phyloP scores from a whole-genome alignment of 2,329 filamentous ascomycete genomes.

The Zalaria sp. region DNA sequence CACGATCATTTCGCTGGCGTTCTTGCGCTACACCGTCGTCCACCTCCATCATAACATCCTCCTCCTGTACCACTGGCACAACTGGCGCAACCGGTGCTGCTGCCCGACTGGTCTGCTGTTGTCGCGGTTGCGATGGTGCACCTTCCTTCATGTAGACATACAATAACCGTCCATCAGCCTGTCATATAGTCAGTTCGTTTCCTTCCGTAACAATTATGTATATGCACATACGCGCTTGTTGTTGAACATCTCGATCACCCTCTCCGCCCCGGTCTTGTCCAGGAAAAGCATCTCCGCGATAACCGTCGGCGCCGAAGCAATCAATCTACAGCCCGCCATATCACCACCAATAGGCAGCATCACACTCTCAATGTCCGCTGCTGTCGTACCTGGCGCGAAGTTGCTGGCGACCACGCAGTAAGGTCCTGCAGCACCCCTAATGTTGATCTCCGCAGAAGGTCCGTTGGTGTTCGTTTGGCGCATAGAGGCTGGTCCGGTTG shows the following conservation, averaged over 20 bases:
- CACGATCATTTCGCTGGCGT: background rate
- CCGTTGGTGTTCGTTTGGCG: background rate
- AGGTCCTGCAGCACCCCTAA: slow-evolving; percentile 52
- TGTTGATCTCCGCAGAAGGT: slow-evolving; percentile 42
- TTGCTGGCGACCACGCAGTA: slow-evolving; percentile 65
- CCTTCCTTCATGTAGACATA: slow-evolving; percentile 57
- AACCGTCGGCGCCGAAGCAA: slow-evolving; percentile 55
- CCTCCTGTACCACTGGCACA: slow-evolving; percentile 5
- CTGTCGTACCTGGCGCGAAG: slow-evolving; percentile 69
- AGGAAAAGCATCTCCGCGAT: slow-evolving; percentile 67
- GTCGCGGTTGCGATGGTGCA: slow-evolving; percentile 18
- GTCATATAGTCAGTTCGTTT: slow-evolving; percentile 6
- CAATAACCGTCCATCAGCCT: slow-evolving; percentile 63
- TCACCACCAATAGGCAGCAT: slow-evolving; percentile 59
- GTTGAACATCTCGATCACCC: slow-evolving; percentile 63
- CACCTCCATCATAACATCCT: slow-evolving; percentile 29
- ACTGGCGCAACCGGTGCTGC: slow-evolving; percentile 15
- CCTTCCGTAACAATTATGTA: background rate
- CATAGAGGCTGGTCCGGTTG: too few relatives aligned
- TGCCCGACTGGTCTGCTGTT: slow-evolving; percentile 7
- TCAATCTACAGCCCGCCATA: slow-evolving; percentile 51
- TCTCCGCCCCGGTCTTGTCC: slow-evolving; percentile 57
- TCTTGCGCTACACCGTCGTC: slow-evolving; percentile 16
- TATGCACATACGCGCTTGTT: slow-evolving; percentile 52
- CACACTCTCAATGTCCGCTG: slow-evolving; percentile 69